Percentiles rank a stretch among this genome's conserved stretches.
These are phyloP conservation scores for Dictyostelium capitatum DNA, from an alignment of 78 protist genomes.

Conservation along the genomic window DNA sequence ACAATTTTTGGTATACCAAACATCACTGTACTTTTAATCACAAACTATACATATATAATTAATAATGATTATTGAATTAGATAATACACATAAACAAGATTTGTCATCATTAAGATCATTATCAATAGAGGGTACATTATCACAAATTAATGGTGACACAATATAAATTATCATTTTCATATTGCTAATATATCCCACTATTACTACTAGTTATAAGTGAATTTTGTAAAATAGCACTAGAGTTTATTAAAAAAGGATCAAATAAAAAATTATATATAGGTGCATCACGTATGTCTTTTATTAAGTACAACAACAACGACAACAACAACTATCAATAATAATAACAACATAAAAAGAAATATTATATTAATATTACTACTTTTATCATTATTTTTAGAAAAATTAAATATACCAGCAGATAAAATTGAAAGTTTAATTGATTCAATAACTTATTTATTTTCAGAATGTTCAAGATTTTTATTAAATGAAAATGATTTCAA, in stretches of 20 bases:
- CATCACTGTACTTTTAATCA: too few relatives aligned
- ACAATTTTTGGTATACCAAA: too few relatives aligned
- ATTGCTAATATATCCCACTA: neutral
- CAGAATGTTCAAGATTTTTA: slow-evolving; percentile 69
- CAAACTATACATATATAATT: neutral
- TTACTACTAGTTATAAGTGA: slow-evolving; percentile 35
- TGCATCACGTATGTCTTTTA: slow-evolving; percentile 59
- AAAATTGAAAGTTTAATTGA: slow-evolving; percentile 57
- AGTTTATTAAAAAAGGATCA: slow-evolving; percentile 63
- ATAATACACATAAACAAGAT: slow-evolving; percentile 50
- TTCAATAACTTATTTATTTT: slow-evolving; percentile 46
- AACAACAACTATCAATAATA: neutral
- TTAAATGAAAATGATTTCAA: slow-evolving; percentile 71
- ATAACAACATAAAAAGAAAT: neutral
- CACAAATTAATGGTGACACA: too few relatives aligned
- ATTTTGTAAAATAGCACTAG: slow-evolving; percentile 71
- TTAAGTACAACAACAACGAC: neutral
- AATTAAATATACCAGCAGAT: slow-evolving; percentile 58
- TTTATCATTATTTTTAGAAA: slow-evolving; percentile 23
- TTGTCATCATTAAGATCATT: slow-evolving; percentile 20
- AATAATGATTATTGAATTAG: slow-evolving; percentile 69
- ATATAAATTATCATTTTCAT: too few relatives aligned
- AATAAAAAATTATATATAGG: slow-evolving; percentile 76
- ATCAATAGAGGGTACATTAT: slow-evolving; percentile 17
- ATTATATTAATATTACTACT: neutral